Evolutionary conservation across 1,139 yeast species (phyloP).

Genomic region (Blastobotrys illinoisensis): DNA sequence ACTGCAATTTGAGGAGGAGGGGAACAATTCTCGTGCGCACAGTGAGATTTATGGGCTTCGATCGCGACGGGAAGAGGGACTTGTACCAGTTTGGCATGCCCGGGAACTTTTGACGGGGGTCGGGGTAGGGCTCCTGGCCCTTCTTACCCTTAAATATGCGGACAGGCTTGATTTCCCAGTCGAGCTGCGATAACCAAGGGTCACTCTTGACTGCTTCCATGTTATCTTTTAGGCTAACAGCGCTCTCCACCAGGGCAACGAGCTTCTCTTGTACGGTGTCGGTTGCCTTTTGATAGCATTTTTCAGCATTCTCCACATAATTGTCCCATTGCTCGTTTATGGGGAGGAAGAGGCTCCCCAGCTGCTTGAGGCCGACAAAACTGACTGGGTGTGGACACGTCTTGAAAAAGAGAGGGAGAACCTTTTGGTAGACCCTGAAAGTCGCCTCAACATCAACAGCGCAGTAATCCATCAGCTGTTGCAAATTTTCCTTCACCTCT

Average conservation of each 20-base stretch:
- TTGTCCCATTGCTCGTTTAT: conserved; percentile 68
- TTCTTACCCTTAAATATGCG: conserved; percentile 57
- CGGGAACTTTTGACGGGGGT: conserved; percentile 71
- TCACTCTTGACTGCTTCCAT: conserved; percentile 41
- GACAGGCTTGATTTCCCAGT: conserved; percentile 67
- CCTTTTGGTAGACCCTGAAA: conserved; percentile 57
- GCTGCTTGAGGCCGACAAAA: conserved; percentile 75
- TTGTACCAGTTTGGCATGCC: conserved; percentile 96
- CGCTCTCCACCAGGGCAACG: conserved; percentile 53
- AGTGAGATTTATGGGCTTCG: conserved; percentile 48
- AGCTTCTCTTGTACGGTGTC: conserved; percentile 54
- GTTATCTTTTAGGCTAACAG: conserved; percentile 41
- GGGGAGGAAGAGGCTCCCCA: conserved; percentile 77
- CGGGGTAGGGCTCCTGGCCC: conserved; percentile 34
- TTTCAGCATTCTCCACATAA: conserved; percentile 67
- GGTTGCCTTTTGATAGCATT: conserved; percentile 55
- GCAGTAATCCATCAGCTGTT: conserved; percentile 68
- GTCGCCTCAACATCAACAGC: conserved; percentile 80
- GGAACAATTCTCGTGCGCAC: conserved; percentile 76
- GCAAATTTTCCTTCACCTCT: conserved; percentile 52
- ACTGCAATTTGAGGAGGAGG: conserved; percentile 63
- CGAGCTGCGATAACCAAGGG: conserved; percentile 86
- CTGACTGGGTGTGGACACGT: conserved; percentile 93
- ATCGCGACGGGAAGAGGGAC: conserved; percentile 52
- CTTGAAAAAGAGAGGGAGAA: conserved; percentile 61